These are phyloP conservation scores for Astragalus membranaceus DNA, from an alignment of 306 rosid species.

Conservation along the genomic window DNA sequence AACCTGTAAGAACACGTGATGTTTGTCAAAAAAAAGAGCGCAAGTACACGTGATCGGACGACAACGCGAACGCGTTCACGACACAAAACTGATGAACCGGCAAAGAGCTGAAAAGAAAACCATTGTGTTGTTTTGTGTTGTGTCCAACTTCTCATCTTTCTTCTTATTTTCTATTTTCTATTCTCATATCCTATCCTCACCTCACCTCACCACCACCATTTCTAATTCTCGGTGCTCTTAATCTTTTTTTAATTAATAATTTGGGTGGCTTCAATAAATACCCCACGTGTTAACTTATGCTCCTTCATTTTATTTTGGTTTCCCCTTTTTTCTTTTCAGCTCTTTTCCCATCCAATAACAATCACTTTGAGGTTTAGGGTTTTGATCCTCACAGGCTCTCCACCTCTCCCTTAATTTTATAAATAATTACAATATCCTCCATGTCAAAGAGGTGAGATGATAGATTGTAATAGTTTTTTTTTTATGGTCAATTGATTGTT, in stretches of 20 bases:
- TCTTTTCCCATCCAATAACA: conserved; percentile 1
- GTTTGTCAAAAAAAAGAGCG: no score
- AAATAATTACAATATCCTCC: neutral
- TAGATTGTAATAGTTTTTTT: neutral
- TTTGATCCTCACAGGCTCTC: conserved; percentile 16
- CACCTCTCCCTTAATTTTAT: conserved; percentile 10
- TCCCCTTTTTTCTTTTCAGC: neutral
- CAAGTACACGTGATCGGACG: no score
- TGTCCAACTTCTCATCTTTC: neutral
- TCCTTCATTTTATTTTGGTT: conserved; percentile 9
- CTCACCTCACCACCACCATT: neutral
- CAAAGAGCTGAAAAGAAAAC: no score
- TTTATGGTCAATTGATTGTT: neutral
- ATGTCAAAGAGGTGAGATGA: conserved; percentile 42
- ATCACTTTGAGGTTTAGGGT: conserved; percentile 40
- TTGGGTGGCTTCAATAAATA: conserved; percentile 24
- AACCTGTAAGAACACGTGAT: no score
- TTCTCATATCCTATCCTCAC: neutral
- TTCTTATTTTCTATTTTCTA: neutral
- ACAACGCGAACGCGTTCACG: no score
- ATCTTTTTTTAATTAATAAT: neutral
- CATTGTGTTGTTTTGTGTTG: no score
- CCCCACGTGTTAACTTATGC: conserved; percentile 6
- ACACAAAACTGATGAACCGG: no score
- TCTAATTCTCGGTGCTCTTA: neutral